Evolutionary conservation across 139 green algal species (phyloP).

Genomic region (Chlamydomonas sp.): DNA sequence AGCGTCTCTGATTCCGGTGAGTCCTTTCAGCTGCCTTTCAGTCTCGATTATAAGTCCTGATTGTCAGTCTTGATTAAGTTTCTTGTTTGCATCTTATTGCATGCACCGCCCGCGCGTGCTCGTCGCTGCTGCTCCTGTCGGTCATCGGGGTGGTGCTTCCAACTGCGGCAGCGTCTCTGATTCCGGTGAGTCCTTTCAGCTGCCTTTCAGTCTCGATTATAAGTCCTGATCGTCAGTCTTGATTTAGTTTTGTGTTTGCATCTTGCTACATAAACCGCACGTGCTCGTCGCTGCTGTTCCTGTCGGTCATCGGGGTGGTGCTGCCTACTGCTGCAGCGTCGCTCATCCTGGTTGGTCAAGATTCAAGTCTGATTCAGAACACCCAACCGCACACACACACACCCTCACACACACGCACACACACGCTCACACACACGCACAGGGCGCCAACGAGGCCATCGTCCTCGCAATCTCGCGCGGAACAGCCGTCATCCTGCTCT

Average conservation of each 20-base stretch:
- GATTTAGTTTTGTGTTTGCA: background rate
- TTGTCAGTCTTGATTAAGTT: too few species aligned
- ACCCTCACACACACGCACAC: too few species aligned
- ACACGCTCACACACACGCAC: too few species aligned
- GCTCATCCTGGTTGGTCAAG: background rate
- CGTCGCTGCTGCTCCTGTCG: slow-evolving; percentile 67
- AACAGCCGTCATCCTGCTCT: slow-evolving; percentile 11
- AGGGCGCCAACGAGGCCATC: background rate
- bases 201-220: too few species aligned
- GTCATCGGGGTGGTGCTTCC: slow-evolving; percentile 71
- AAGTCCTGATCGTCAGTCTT: too few species aligned
- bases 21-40: too few species aligned
- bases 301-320: slow-evolving; percentile 58
- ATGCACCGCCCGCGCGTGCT: slow-evolving; percentile 16
- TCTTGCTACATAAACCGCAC: too few species aligned
- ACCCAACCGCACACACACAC: too few species aligned
- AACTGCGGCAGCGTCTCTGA: slow-evolving; percentile 38
- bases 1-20: background rate
- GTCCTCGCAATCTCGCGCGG: background rate
- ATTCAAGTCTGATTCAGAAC: background rate
- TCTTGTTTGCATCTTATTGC: too few species aligned
- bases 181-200: too few species aligned
- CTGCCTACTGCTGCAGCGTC: background rate
- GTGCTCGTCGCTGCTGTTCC: slow-evolving; percentile 57
- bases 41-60: too few species aligned